Percentiles rank a stretch among this genome's conserved stretches.
Conservation (phyloP, 2,329 filamentous ascomycete genomes). For the Fusarium pseudonygamai region DNA sequence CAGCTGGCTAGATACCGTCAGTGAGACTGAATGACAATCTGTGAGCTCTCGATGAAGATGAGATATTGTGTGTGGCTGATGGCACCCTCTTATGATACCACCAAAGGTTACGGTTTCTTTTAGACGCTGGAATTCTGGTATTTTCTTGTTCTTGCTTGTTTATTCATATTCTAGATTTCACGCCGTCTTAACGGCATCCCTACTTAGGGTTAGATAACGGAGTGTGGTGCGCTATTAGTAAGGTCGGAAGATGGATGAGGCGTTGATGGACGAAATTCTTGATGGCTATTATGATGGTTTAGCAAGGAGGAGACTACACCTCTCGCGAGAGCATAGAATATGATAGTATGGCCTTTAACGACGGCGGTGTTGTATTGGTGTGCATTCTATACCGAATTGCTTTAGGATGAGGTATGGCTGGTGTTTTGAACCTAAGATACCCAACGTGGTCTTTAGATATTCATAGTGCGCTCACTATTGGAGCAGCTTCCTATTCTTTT, state of each 20-base stretch:
- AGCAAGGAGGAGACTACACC: background rate
- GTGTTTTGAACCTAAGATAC: slow-evolving; percentile 18
- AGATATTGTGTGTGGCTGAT: background rate
- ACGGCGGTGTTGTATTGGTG: slow-evolving; percentile 20
- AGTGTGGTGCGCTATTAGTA: background rate
- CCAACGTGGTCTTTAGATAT: slow-evolving; percentile 7
- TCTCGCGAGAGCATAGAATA: slow-evolving; percentile 23
- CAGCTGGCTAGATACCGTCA: slow-evolving; percentile 73
- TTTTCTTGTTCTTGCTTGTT: slow-evolving; percentile 1
- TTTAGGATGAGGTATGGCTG: slow-evolving; percentile 11
- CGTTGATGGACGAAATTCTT: slow-evolving; percentile 28
- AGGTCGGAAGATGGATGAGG: slow-evolving; percentile 17
- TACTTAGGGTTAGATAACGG: slow-evolving; percentile 14
- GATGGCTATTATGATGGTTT: background rate
- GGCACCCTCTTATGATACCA: slow-evolving; percentile 32
- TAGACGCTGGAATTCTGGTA: slow-evolving; percentile 14
- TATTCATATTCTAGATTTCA: slow-evolving; percentile 23
- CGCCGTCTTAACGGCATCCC: slow-evolving; percentile 1
- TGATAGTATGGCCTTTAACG: slow-evolving; percentile 22
- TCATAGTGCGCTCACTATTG: background rate
- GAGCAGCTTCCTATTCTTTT: background rate
- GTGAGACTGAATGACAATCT: slow-evolving; percentile 40
- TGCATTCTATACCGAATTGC: background rate
- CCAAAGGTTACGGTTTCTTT: slow-evolving; percentile 17
- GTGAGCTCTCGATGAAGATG: background rate